These are phyloP conservation scores for Murraya paniculata DNA, from an alignment of 345 rosid genomes.

Conservation along the genomic window DNA sequence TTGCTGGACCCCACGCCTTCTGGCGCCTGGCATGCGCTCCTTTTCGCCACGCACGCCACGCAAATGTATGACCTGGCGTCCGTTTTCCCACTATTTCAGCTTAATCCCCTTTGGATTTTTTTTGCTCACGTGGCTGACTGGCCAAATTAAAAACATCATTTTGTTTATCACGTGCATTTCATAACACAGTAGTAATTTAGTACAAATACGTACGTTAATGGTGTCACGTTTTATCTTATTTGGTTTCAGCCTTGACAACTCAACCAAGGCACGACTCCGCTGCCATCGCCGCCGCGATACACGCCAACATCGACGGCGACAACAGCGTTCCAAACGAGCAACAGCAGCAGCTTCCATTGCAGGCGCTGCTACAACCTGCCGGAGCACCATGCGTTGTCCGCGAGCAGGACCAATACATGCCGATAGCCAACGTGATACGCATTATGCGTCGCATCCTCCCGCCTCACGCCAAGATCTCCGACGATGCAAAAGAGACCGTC, in stretches of 20 bases:
- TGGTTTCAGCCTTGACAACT: neutral
- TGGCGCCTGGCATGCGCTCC: neutral
- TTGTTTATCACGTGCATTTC: too few species aligned
- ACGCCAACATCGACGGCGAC: neutral
- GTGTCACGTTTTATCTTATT: too few species aligned
- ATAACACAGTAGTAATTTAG: too few species aligned
- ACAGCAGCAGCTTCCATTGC: neutral
- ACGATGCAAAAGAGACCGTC: conserved; percentile 68
- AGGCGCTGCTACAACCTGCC: neutral
- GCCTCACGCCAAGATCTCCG: conserved; percentile 59
- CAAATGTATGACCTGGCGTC: neutral
- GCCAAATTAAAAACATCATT: neutral
- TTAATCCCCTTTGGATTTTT: neutral
- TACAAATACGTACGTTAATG: too few species aligned
- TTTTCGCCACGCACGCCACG: neutral
- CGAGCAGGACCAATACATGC: conserved; percentile 70
- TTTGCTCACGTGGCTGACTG: neutral
- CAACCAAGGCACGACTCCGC: neutral
- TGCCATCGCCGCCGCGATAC: neutral
- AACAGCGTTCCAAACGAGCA: neutral
- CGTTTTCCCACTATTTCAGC: neutral
- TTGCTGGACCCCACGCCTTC: neutral
- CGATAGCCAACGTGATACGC: conserved; percentile 66
- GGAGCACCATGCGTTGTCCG: conserved; percentile 23
- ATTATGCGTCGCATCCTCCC: conserved; percentile 67